Evolutionary conservation across 106 monocot species (phyloP), one percentile per base, ranked within the genome.

Genomic region (Phalaenopsis equestris): DNA sequence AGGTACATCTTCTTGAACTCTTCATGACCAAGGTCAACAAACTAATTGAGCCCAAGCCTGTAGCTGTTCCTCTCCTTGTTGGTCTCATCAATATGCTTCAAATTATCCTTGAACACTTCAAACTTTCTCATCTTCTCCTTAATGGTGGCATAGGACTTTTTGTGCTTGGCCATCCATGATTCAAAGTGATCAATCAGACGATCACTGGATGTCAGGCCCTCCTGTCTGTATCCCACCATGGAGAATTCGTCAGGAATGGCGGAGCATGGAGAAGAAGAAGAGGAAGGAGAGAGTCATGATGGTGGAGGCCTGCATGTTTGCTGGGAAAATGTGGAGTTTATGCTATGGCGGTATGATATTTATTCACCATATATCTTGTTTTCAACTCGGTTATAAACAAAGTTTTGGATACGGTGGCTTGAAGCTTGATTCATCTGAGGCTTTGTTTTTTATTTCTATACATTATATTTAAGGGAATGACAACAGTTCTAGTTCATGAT

Each of bases 11-110:
- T 55, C 86, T 87, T 90, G 87, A 90, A 90, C 83, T 90, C 87
- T 3, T 87, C 86, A 12, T 87, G 84, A 41, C 82, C 85, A 72
- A 90, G 39, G 78, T 90, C 89, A 9, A 87, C 89, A 46, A 85
- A 90, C 80, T 81, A 82, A 19, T 90, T 87, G 70, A 90, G 85
- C 5, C 82, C 87, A 16, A 90, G 80, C 87, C 89, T 87, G 80
- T 90, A 90, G 78, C 87, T 85, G 5, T 36, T 75, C 42, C 42
- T 83, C 75, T 48, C 68, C 74, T 56, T 81, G 73, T 90, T 90
- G 55, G 75, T 74, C 79, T 83, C 84, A 17, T 87, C 87, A 1
- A 90, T 79, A 65, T 90, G 87, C 72, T 48, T 82, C 73, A 90
- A 24, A 75, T 90, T 90, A 39, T 87, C 89, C 72, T 83, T 85